Conservation (phyloP, 192 early-diverging fungal genomes). For the Nowakowskiella sp. region DNA sequence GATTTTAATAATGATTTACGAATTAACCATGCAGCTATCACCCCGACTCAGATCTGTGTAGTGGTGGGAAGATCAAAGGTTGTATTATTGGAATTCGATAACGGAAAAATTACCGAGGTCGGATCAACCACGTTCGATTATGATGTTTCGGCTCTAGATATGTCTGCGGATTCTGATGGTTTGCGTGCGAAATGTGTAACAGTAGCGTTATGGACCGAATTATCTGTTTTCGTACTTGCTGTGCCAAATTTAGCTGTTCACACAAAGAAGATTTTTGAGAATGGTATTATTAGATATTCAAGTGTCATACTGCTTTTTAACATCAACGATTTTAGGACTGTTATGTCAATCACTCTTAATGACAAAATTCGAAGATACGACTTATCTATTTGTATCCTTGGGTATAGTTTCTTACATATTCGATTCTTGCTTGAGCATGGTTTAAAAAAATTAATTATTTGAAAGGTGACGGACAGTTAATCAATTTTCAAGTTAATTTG, state of each 20-base stretch:
- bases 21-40: too few relatives aligned
- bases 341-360: constrained; percentile 23
- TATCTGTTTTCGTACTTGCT: constrained; percentile 49
- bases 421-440: neutral
- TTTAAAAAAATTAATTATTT: neutral
- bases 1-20: too few relatives aligned
- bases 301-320: neutral
- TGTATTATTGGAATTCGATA: neutral
- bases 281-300: constrained; percentile 23
- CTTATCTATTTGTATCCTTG: constrained; percentile 69
- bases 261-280: constrained; percentile 34
- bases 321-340: constrained; percentile 8
- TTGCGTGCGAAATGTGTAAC: constrained; percentile 37
- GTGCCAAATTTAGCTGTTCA: constrained; percentile 47
- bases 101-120: neutral
- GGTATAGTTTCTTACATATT: constrained; percentile 31
- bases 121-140: constrained; percentile 41
- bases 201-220: constrained; percentile 69
- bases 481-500: constrained; percentile 56
- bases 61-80: too few relatives aligned
- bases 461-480: constrained; percentile 70
- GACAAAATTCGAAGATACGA: constrained; percentile 49
- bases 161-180: constrained; percentile 34
- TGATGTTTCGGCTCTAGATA: constrained; percentile 70
- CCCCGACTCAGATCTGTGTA: too few relatives aligned